phyloP scores from a whole-genome alignment of 73 alveolate genomes.

The Blepharisma japonicum region DNA sequence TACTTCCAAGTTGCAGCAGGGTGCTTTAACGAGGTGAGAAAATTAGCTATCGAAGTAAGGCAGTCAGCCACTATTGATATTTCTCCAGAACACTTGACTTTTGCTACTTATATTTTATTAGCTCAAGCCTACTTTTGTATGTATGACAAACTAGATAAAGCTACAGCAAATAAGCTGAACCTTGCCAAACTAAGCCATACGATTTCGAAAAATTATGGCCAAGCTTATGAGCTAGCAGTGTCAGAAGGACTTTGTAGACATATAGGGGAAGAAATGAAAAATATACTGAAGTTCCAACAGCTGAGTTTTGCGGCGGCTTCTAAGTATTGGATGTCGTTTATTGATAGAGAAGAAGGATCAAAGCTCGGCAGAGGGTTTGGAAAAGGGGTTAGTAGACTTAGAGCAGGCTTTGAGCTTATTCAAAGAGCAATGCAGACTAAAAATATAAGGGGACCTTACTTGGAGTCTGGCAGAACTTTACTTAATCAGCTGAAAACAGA shows the following conservation, averaged over 20 bases:
- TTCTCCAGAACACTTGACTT: not conserved
- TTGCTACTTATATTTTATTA: not conserved
- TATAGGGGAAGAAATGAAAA: conserved; percentile 1
- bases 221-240: not conserved
- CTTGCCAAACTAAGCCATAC: not conserved
- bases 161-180: conserved; percentile 18
- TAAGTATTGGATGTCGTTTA: conserved; percentile 12
- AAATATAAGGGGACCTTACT: not conserved
- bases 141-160: conserved; percentile 26
- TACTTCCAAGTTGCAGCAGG: conserved; percentile 20
- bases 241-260: not conserved
- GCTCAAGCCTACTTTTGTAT: conserved; percentile 20
- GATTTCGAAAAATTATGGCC: conserved; percentile 2
- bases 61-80: not conserved
- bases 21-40: conserved; percentile 23
- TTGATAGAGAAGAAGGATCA: conserved; percentile 16
- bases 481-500: not conserved
- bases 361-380: conserved; percentile 27
- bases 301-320: not conserved
- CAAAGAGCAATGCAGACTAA: conserved; percentile 21
- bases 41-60: not conserved
- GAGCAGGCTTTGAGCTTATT: not conserved
- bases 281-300: not conserved
- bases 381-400: conserved; percentile 9
- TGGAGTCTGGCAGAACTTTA: not conserved